Evolutionary conservation across 1,139 yeast genomes (phyloP), one percentile per base, ranked within the genome.

Genomic region (Meyerozyma smithsonii): DNA sequence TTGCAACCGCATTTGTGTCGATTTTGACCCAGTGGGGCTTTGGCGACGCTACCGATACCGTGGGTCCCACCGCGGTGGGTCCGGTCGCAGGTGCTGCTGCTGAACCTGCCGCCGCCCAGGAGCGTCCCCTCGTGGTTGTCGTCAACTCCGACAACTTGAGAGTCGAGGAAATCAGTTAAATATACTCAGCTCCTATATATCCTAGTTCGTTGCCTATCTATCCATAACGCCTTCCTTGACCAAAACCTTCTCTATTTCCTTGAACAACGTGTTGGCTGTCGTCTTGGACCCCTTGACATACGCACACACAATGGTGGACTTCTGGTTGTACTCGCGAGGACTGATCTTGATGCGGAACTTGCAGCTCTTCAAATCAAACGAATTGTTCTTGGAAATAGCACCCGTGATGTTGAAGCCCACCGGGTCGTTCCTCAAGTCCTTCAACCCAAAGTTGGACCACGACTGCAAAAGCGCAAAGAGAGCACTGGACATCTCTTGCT

Each of bases 401-500:
- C 88, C 90, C 17, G 74, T 73, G 30, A 84, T 69, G 28, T 66
- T 66, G 49, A 64, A 61, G 7, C 67, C 62, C 12, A 66, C 59
- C 32, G 68, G 65, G 49, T 73, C 75, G 39, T 75, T 63, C 37
- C 64, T 65, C 46, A 84, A 69, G 44, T 77, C 73, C 49, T 74
- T 78, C 54, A 84, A 62, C 7, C 92, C 90, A 53, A 83, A 83
- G 47, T 76, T 78, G 12, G 79, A 73, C 92, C 92, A 84, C 10
- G 84, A 79, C 39, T 62, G 67, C 50, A 84, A 64, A 44, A 83
- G 70, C 30, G 85, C 79, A 57, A 68, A 74, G 50, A 84, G 64
- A 4, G 88, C 88, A 32, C 79, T 75, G 39, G 75, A 72, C 72
- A 83, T 74, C 55, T 83, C 87, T 37, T 67, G 74, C 52, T 64